Base-by-base conservation (phyloP, 371 early-diverging fungal species). In the Fennellomyces sp. region DNA sequence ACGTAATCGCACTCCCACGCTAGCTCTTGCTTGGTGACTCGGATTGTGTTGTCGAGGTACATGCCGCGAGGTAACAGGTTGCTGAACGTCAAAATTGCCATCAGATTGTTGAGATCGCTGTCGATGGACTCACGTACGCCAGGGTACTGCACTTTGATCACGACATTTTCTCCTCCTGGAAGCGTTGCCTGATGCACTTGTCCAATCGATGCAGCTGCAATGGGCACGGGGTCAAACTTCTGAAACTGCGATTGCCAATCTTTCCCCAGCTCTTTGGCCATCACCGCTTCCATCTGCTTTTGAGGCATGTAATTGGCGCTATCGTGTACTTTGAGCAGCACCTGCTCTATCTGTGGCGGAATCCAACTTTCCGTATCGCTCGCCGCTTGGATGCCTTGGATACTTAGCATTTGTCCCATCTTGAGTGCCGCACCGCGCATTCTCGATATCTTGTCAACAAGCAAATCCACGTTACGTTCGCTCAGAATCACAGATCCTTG, bases 351-450 rank as follows among this genome's bases (percentile, higher is more conserved):
- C 63, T 95, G 93, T 23, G 84, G 82, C 1, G 98, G 90, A 30
- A 94, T 52, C 76, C 89, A 79, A 39, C 75, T 64, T 23, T 66
- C 61, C 6, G 62, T 61, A 3, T 77, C 66, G 26, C 73, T 66
- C 1, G 68, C 58, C 2, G 78, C 68, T 36, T 70, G 67, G 29
- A 74, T 80, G 60, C 87, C 97, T 76, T 98, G 98, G 54, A 98
- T 97, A 68, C 94, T 92, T 10, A 98, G 64, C 95, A 98, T 96
- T 68, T 98, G 98, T 0, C 98, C 98, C 66, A 98, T 84, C 70
- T 98, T 98, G 17, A 97, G 76, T 2, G 98, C 98, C 0, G 98
- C 98, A 1, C 98, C 98, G 29, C 98, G 88, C 97, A 98, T 97
- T 48, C 84, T 79, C 2, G 96, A 88, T n/a, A 98, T 81, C 50